These are phyloP conservation scores for Penicillium antarcticum DNA, from an alignment of 495 filamentous ascomycete genomes.

Conservation along the genomic window DNA sequence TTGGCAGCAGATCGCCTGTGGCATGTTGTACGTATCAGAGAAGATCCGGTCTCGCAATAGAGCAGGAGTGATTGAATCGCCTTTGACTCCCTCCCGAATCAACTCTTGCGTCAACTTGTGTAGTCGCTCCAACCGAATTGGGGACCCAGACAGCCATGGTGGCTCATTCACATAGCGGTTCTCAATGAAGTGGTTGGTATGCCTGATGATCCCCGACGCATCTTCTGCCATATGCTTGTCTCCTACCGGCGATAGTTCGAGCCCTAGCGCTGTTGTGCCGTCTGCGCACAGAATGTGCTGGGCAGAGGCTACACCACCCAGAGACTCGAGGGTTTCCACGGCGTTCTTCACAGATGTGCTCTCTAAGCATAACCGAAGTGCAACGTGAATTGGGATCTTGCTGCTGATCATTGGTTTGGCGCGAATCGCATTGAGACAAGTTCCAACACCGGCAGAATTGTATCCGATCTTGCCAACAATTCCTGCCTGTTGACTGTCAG, in stretches of 20 bases:
- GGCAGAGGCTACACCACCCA: slow-evolving; percentile 56
- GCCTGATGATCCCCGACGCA: slow-evolving; percentile 45
- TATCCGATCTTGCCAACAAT: slow-evolving; percentile 73
- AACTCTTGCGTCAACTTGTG: slow-evolving; percentile 34
- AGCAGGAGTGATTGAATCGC: slow-evolving; percentile 16
- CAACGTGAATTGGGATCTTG: slow-evolving; percentile 61
- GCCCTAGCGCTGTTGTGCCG: slow-evolving; percentile 45
- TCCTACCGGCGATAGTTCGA: slow-evolving; percentile 57
- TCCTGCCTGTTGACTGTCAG: slow-evolving; percentile 46
- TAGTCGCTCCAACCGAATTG: slow-evolving; percentile 45
- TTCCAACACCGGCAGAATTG: slow-evolving; percentile 59
- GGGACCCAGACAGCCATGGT: slow-evolving; percentile 53
- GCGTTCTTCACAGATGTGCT: slow-evolving; percentile 49
- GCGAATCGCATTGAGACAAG: slow-evolving; percentile 65
- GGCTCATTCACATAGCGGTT: slow-evolving; percentile 48
- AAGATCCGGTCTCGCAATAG: slow-evolving; percentile 30
- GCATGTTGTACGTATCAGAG: slow-evolving; percentile 32
- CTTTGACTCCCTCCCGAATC: slow-evolving; percentile 15
- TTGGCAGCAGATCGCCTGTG: slow-evolving; percentile 32
- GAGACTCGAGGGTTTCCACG: slow-evolving; percentile 40
- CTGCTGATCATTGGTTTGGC: slow-evolving; percentile 53
- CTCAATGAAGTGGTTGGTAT: slow-evolving; percentile 62
- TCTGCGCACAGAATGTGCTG: slow-evolving; percentile 63
- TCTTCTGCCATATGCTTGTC: slow-evolving; percentile 49
- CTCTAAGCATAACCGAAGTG: slow-evolving; percentile 58